Evolutionary conservation across 2,329 filamentous ascomycete species (phyloP).

Genomic region (Penicillium fuscoglaucum): DNA sequence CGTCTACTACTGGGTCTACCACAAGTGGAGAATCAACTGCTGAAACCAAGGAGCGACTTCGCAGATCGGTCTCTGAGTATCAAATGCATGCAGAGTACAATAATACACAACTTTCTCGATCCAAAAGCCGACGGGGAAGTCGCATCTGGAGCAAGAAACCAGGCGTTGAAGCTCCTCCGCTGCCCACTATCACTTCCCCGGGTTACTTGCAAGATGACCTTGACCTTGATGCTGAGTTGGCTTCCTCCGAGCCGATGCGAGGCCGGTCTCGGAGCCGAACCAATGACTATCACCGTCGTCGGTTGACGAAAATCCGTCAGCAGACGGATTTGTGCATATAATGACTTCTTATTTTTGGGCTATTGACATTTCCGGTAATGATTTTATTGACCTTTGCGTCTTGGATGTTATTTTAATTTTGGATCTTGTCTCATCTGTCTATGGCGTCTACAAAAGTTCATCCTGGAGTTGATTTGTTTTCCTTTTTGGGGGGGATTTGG

Average conservation of each 20-base stretch:
- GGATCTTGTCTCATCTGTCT: not conserved
- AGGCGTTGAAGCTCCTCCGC: constrained; percentile 20
- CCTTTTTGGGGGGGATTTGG: not conserved
- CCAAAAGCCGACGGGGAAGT: constrained; percentile 14
- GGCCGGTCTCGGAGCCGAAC: constrained; percentile 29
- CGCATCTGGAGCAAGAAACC: constrained; percentile 21
- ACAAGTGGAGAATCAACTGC: constrained; percentile 1
- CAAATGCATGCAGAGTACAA: constrained; percentile 1
- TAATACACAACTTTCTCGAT: constrained; percentile 15
- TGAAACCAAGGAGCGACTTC: constrained; percentile 4
- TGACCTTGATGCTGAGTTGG: constrained; percentile 1
- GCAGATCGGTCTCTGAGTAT: constrained; percentile 17
- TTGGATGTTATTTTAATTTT: not conserved
- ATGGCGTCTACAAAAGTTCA: constrained; percentile 10
- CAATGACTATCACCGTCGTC: constrained; percentile 23
- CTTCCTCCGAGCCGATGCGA: constrained; percentile 19
- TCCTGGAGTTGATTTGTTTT: not conserved
- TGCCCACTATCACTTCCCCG: constrained; percentile 24
- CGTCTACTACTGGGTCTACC: constrained; percentile 7
- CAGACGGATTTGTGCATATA: constrained; percentile 17
- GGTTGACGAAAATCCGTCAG: constrained; percentile 19
- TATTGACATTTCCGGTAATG: constrained; percentile 6
- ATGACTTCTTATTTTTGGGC: constrained; percentile 14
- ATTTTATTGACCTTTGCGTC: not conserved
- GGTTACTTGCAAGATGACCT: constrained; percentile 10